A percentile compares a stretch with the other conserved stretches of the same genome.
Conservation (phyloP, 257 asterid genomes). For the Gentiana dahurica region DNA sequence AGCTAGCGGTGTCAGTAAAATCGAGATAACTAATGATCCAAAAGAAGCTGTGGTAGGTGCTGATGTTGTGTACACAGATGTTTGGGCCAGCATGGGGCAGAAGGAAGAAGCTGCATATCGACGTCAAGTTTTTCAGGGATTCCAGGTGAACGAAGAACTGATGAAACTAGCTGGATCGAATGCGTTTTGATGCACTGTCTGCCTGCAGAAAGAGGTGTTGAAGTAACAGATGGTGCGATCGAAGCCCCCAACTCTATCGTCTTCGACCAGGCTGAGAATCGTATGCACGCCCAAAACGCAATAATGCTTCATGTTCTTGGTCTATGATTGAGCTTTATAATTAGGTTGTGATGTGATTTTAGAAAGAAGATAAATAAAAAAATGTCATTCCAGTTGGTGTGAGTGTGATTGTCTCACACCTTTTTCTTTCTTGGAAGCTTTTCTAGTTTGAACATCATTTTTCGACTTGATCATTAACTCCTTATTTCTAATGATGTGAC, state of each 20-base stretch:
- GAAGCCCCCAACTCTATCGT: slow-evolving; percentile 87
- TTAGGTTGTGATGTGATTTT: too few species aligned
- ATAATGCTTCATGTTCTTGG: slow-evolving; percentile 90
- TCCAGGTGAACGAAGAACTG: slow-evolving; percentile 83
- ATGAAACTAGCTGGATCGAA: slow-evolving; percentile 77
- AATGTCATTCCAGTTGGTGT: too few species aligned
- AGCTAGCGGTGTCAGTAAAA: slow-evolving; percentile 70
- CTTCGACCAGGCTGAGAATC: slow-evolving; percentile 85
- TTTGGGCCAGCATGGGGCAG: slow-evolving; percentile 99
- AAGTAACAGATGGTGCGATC: slow-evolving; percentile 64
- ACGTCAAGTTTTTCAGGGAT: slow-evolving; percentile 70
- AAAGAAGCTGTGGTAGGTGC: slow-evolving; percentile 93
- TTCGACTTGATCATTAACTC: too few species aligned
- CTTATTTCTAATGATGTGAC: too few species aligned
- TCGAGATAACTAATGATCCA: slow-evolving; percentile 71
- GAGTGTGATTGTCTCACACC: too few species aligned
- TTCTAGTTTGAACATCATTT: too few species aligned
- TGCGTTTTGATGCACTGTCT: slow-evolving; percentile 90
- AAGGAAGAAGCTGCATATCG: slow-evolving; percentile 97
- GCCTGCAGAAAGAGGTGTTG: slow-evolving; percentile 88
- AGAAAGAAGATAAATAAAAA: too few species aligned
- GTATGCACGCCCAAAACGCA: slow-evolving; percentile 93
- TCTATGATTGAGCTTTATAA: slow-evolving; percentile 18
- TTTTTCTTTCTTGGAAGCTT: too few species aligned
- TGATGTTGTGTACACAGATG: slow-evolving; percentile 91